Evolutionary conservation across 2,329 filamentous ascomycete genomes (phyloP), one percentile per base, ranked within the genome.

Genomic region (Geosmithia morbida): DNA sequence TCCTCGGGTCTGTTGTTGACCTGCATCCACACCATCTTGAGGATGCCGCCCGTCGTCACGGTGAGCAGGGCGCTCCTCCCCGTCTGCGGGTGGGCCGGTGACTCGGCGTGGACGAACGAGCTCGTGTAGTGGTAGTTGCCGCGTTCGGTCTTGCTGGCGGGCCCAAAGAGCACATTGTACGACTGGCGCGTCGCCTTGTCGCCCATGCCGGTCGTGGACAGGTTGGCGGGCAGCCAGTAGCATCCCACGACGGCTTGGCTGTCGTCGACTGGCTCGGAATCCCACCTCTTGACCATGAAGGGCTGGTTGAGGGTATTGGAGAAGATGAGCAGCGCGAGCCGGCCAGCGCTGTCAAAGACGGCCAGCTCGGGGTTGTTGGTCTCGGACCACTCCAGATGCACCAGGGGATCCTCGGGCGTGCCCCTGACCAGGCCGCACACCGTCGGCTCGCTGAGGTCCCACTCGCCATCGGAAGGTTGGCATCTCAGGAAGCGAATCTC

Each of bases 351-450:
- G 62, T 97, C 90, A 50, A 92, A 74, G 17, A 92, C 76, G 2
- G 88, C 89, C 48, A 98, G 71, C 55, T 97, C 92, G 2, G 82
- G 80, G 37, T 79, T 83, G 5, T 75, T 73, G 14, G 81, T 79
- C 0, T 71, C 66, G 45, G 85, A 85, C 87, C 89, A 97, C 46
- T 79, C 81, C 10, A 98, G 65, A 63, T 96, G 89, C 17, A 85
- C 79, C 41, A 95, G 71, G 3, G 77, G 79, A 29, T 79, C 79
- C 1, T 79, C 75, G 26, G 79, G 74, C n/a, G 74, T 68, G 43
- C 76, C 73, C 16, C 75, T 70, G 51, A 87, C 71, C 11, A 77
- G 72, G n/a, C 71, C 61, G 48, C 83, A 73, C 1, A 71, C 67
- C 2, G 77, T 82, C n/a, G 85, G 77, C 50, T 86, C 79, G 55